phyloP scores from a whole-genome alignment of 169 alveolate species.

The Plasmodium vivax region DNA sequence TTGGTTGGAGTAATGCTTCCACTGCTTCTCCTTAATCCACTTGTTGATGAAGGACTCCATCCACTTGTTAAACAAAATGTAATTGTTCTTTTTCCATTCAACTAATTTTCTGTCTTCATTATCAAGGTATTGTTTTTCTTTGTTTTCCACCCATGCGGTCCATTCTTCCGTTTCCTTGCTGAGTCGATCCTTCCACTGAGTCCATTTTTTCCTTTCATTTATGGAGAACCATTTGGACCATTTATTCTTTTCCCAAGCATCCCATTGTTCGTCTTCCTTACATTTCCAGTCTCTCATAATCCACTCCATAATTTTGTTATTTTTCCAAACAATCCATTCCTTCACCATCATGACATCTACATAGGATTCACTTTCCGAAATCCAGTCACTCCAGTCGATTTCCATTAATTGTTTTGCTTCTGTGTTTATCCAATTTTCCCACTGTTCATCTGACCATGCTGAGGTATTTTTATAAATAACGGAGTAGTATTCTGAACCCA shows the following conservation, averaged over 20 bases:
- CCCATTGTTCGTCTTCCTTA: background rate
- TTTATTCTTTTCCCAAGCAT: background rate
- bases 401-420: conserved; percentile 8
- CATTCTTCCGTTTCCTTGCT: background rate
- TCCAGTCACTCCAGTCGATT: background rate
- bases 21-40: background rate
- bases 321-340: background rate
- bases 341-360: background rate
- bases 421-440: conserved; percentile 4
- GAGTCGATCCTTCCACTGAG: background rate
- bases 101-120: background rate
- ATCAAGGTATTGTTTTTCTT: background rate
- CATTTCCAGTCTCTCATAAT: background rate
- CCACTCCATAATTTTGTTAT: background rate
- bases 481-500: background rate
- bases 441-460: background rate
- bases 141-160: background rate
- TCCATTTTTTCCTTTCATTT: background rate
- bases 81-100: background rate
- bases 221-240: background rate
- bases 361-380: background rate
- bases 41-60: background rate
- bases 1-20: background rate
- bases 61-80: background rate
- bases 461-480: background rate